Percentiles rank a stretch among this genome's conserved stretches.
These are phyloP conservation scores for Intubia oerlemansii DNA, from an alignment of 2,329 filamentous ascomycete species.

Conservation along the genomic window DNA sequence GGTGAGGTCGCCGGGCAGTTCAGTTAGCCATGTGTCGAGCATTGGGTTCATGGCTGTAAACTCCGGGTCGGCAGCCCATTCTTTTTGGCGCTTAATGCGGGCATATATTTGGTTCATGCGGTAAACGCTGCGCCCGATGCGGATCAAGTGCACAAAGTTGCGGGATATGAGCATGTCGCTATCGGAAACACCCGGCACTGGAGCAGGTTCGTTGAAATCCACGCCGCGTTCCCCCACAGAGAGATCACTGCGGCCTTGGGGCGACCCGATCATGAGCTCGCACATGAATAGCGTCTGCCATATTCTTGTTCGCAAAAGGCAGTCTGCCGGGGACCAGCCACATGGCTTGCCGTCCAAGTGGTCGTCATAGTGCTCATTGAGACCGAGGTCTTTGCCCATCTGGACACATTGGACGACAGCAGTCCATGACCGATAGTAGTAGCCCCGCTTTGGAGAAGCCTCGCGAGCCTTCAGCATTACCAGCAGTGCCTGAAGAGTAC, in stretches of 20 bases:
- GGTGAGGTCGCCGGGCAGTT: constrained; percentile 58
- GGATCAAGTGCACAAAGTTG: constrained; percentile 65
- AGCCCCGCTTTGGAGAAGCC: constrained; percentile 77
- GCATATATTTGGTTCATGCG: constrained; percentile 57
- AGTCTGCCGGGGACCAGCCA: constrained; percentile 48
- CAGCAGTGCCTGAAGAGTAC: constrained; percentile 75
- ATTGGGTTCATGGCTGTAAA: constrained; percentile 61
- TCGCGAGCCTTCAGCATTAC: constrained; percentile 82
- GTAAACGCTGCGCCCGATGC: constrained; percentile 57
- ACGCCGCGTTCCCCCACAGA: constrained; percentile 55
- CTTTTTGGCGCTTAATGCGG: constrained; percentile 43
- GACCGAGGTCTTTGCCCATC: constrained; percentile 78
- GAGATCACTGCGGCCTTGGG: constrained; percentile 72
- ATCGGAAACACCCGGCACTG: constrained; percentile 45
- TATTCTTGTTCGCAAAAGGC: constrained; percentile 62
- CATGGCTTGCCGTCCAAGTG: constrained; percentile 56
- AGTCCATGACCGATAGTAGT: constrained; percentile 97
- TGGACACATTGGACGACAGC: constrained; percentile 76
- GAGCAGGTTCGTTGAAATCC: constrained; percentile 46
- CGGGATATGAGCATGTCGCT: constrained; percentile 59
- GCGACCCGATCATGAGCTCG: constrained; percentile 82
- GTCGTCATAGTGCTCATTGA: constrained; percentile 68
- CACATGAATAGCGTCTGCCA: constrained; percentile 79
- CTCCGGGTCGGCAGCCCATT: constrained; percentile 72
- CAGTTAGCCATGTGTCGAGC: constrained; percentile 54